Evolutionary conservation across 2,329 filamentous ascomycete genomes (phyloP).

Genomic region (Pyrenophora tritici-repentis): DNA sequence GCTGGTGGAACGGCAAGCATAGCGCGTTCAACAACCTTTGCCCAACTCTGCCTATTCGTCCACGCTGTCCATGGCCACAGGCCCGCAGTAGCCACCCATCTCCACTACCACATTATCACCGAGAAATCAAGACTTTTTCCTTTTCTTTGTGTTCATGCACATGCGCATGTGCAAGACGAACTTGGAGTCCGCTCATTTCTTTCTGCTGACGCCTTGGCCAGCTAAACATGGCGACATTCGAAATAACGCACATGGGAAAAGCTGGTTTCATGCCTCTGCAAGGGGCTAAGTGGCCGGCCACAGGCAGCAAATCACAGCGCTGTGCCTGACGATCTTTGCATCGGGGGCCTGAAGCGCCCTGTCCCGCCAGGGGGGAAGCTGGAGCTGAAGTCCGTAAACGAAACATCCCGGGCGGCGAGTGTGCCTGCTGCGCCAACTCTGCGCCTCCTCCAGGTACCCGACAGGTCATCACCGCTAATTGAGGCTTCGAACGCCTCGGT

Average conservation of each 20-base stretch:
- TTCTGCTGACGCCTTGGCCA: not conserved
- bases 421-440: constrained; percentile 1
- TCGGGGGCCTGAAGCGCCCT: constrained; percentile 22
- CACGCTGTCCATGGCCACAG: not conserved
- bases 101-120: constrained; percentile 1
- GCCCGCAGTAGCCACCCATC: constrained; percentile 4
- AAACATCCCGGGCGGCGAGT: constrained; percentile 19
- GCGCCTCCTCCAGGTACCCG: constrained; percentile 18
- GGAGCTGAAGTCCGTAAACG: constrained; percentile 26
- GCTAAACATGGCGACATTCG: constrained; percentile 12
- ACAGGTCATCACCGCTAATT: constrained; percentile 11
- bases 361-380: constrained; percentile 24
- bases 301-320: constrained; percentile 28
- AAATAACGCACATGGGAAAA: constrained; percentile 15
- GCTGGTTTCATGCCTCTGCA: constrained; percentile 38
- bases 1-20: constrained; percentile 26
- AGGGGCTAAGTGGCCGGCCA: constrained; percentile 21
- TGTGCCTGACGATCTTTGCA: constrained; percentile 38
- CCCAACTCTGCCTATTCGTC: constrained; percentile 1
- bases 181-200: too few relatives aligned
- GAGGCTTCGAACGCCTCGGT: constrained; percentile 8
- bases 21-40: constrained; percentile 28
- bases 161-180: too few relatives aligned
- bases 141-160: constrained; percentile 1
- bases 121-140: constrained; percentile 3